Percentiles rank a stretch among this genome's conserved stretches.
These are phyloP conservation scores for Vitellaria paradoxa DNA, from an alignment of 179 eudicot genomes.

Conservation along the genomic window DNA sequence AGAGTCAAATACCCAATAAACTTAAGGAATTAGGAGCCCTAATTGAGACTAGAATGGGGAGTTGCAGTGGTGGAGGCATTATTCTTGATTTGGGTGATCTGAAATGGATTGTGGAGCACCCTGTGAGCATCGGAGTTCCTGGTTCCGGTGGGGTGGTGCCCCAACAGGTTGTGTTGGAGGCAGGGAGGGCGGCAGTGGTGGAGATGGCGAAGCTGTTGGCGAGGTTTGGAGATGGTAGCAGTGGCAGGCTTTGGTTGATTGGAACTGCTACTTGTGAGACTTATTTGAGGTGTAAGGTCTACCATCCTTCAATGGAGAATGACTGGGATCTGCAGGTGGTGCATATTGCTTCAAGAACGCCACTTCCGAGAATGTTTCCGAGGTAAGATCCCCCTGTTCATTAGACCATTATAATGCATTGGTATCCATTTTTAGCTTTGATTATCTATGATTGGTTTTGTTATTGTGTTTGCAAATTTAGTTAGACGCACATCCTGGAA, in stretches of 20 bases:
- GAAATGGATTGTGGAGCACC: constrained; percentile 79
- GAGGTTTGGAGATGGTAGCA: constrained; percentile 28
- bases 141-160: constrained; percentile 11
- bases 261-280: constrained; percentile 98
- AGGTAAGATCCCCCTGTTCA: constrained; percentile 43
- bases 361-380: constrained; percentile 58
- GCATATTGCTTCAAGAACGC: constrained; percentile 66
- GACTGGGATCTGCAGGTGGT: constrained; percentile 88
- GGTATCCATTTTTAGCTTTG: background rate
- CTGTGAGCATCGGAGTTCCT: constrained; percentile 20
- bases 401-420: background rate
- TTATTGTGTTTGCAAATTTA: background rate
- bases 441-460: background rate
- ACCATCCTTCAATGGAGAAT: constrained; percentile 75
- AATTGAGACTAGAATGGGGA: constrained; percentile 38
- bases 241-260: constrained; percentile 60
- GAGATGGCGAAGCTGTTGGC: constrained; percentile 53
- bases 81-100: constrained; percentile 74
- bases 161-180: constrained; percentile 45
- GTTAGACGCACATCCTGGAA: background rate
- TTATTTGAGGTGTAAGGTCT: constrained; percentile 81
- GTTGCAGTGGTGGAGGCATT: constrained; percentile 35
- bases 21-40: constrained; percentile 47
- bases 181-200: constrained; percentile 49
- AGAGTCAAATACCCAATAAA: constrained; percentile 22